Conservation (phyloP, 768 basidiomycete species). For the Lyophyllum semitale region DNA sequence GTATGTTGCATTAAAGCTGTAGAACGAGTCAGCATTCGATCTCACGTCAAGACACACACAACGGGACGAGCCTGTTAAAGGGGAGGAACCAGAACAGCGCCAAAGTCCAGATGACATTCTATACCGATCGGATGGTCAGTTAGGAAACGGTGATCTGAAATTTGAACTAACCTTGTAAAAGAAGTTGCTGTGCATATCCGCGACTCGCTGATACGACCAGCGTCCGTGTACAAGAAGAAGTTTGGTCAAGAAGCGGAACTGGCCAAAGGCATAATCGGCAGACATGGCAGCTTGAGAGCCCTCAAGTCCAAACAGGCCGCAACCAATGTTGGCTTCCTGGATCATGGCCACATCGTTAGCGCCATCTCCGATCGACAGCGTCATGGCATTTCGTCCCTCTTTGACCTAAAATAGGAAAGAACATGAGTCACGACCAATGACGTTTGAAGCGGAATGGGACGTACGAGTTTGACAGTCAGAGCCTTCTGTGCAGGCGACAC, state of each 20-base stretch:
- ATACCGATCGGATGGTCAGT: constrained; percentile 13
- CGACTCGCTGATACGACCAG: constrained; percentile 95
- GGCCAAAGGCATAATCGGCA: constrained; percentile 97
- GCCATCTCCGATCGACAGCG: constrained; percentile 93
- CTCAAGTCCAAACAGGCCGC: constrained; percentile 90
- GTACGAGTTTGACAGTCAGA: constrained; percentile 88
- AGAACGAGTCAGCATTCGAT: constrained; percentile 17
- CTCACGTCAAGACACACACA: constrained; percentile 1
- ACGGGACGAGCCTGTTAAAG: constrained; percentile 69
- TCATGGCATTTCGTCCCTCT: constrained; percentile 95
- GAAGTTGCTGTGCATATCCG: constrained; percentile 97
- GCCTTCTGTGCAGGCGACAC: constrained; percentile 98
- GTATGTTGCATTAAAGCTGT: constrained; percentile 92
- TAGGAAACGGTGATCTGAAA: background rate
- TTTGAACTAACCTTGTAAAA: constrained; percentile 84
- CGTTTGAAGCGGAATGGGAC: constrained; percentile 21
- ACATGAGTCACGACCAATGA: constrained; percentile 3
- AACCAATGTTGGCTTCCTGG: constrained; percentile 97
- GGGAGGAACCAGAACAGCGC: constrained; percentile 94
- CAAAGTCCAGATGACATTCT: constrained; percentile 93
- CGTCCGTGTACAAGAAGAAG: constrained; percentile 91
- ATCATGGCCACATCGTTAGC: constrained; percentile 99
- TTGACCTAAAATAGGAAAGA: constrained; percentile 64
- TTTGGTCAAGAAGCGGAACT: constrained; percentile 93
- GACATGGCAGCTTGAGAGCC: constrained; percentile 99